These are phyloP conservation scores for Mortierella sp. DNA, from an alignment of 371 early-diverging fungal species.

Conservation along the genomic window DNA sequence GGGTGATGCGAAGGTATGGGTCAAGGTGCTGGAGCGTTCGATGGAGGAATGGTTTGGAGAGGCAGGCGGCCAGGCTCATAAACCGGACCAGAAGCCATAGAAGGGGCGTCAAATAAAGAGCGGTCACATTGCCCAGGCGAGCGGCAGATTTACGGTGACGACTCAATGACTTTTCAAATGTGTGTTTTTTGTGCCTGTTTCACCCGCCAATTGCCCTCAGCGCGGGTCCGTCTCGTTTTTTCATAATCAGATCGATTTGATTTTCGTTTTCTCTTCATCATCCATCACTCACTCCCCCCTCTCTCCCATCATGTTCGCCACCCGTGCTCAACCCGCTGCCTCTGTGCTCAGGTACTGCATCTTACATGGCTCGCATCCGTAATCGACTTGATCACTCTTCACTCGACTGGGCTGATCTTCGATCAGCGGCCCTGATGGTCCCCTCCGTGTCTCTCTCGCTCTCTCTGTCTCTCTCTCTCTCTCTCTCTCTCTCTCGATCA, in stretches of 20 bases:
- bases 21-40: slow-evolving; percentile 24
- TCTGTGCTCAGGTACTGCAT: slow-evolving; percentile 54
- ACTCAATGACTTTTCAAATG: neutral
- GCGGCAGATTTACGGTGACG: neutral
- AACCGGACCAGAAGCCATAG: too few relatives aligned
- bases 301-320: slow-evolving; percentile 50
- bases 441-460: too few relatives aligned
- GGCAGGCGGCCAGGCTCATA: neutral
- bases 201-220: neutral
- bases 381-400: neutral
- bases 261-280: slow-evolving; percentile 11
- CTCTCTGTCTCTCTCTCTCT: too few relatives aligned
- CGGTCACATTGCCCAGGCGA: too few relatives aligned
- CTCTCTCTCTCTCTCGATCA: neutral
- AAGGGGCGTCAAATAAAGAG: too few relatives aligned
- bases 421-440: too few relatives aligned
- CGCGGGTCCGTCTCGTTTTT: too few relatives aligned
- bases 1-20: slow-evolving; percentile 42
- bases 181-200: neutral
- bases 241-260: neutral
- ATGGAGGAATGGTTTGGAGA: slow-evolving; percentile 48
- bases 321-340: slow-evolving; percentile 56
- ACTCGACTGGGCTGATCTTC: too few relatives aligned
- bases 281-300: slow-evolving; percentile 17
- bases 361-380: too few relatives aligned